phyloP scores from a whole-genome alignment of 2,329 filamentous ascomycete species.

The Phaeosphaeria sp. region DNA sequence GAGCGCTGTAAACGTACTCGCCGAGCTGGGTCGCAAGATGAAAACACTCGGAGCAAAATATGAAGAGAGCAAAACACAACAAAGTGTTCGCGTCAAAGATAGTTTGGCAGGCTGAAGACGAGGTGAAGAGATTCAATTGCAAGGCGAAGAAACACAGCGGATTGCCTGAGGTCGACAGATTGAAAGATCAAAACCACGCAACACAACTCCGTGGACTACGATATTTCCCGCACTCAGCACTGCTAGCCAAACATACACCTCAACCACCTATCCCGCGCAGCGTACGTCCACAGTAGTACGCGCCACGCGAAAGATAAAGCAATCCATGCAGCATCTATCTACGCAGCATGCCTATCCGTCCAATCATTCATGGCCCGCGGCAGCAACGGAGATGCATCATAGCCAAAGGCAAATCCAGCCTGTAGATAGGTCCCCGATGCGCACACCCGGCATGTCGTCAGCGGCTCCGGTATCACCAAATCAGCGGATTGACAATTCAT shows the following conservation, averaged over 20 bases:
- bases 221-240: conserved; percentile 6
- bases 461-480: conserved; percentile 16
- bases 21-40: background rate
- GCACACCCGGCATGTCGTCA: conserved; percentile 9
- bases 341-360: background rate
- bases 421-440: background rate
- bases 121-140: background rate
- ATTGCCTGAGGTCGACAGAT: background rate
- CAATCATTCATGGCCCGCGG: background rate
- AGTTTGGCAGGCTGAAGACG: background rate
- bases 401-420: background rate
- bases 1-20: background rate
- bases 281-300: background rate
- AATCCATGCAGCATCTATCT: background rate
- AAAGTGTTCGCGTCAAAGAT: conserved; percentile 4
- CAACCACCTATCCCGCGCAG: background rate
- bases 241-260: conserved; percentile 1
- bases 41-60: background rate
- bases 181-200: background rate
- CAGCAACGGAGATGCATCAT: conserved; percentile 2
- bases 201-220: conserved; percentile 16
- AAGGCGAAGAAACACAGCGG: background rate
- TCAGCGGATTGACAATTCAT: conserved; percentile 22
- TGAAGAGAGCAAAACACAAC: conserved; percentile 3
- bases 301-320: conserved; percentile 1